Evolutionary conservation across 2,329 filamentous ascomycete species (phyloP).

Genomic region (Xylariales sp.): DNA sequence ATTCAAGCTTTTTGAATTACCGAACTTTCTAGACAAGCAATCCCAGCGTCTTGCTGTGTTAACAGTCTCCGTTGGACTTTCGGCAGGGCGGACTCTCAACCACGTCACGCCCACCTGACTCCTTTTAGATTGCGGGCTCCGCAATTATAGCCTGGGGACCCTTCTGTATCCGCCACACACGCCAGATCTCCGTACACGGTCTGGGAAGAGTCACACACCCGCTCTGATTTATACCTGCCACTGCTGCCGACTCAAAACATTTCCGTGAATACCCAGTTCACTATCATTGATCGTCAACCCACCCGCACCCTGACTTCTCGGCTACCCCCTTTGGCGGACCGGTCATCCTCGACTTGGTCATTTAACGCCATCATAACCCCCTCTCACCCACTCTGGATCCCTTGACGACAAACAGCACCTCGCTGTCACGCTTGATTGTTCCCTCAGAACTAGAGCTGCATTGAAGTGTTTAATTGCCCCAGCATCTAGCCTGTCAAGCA

Average conservation of each 20-base stretch:
- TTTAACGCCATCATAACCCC: constrained; percentile 12
- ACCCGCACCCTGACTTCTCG: not conserved
- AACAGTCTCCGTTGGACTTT: no score
- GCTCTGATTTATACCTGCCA: not conserved
- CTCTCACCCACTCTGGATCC: constrained; percentile 10
- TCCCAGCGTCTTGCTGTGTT: no score
- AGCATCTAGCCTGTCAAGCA: constrained; percentile 20
- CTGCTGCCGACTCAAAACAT: not conserved
- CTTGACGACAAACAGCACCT: no score
- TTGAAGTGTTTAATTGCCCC: constrained; percentile 20
- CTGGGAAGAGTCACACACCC: constrained; percentile 38
- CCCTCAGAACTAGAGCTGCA: constrained; percentile 18
- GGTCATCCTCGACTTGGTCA: constrained; percentile 19
- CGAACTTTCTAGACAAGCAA: no score
- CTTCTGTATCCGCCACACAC: constrained; percentile 16
- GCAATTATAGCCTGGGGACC: constrained; percentile 18
- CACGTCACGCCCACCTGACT: constrained; percentile 27
- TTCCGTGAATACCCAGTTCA: not conserved
- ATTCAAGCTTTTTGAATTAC: no score
- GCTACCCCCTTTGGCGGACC: constrained; percentile 16
- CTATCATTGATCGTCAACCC: no score
- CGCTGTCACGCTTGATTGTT: constrained; percentile 21
- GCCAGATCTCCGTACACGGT: constrained; percentile 16
- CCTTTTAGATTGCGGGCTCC: constrained; percentile 22
- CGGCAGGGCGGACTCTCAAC: constrained; percentile 18